These are phyloP conservation scores for Candolleomyces efflorescens DNA, from an alignment of 768 basidiomycete genomes.

Conservation along the genomic window DNA sequence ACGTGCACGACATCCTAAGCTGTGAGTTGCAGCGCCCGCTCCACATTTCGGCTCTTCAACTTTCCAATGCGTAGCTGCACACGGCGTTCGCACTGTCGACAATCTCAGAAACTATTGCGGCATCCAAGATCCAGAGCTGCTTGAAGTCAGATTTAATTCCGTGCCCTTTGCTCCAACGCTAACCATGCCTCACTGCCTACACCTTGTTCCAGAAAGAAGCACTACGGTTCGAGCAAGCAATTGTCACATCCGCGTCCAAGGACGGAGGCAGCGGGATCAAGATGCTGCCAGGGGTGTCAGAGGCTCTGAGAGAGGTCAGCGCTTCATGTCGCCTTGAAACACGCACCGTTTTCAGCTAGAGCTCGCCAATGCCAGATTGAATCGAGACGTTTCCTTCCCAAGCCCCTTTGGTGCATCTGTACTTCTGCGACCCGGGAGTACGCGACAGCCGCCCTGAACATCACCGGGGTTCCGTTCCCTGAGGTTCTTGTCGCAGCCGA, in stretches of 20 bases:
- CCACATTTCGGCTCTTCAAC: conserved; percentile 9
- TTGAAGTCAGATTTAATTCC: conserved; percentile 47
- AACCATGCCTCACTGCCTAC: neutral
- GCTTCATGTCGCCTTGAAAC: neutral
- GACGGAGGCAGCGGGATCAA: conserved; percentile 61
- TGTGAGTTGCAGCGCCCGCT: conserved; percentile 37
- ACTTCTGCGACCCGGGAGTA: conserved; percentile 81
- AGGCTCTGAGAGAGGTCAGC: conserved; percentile 54
- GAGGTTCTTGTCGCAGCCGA: conserved; percentile 80
- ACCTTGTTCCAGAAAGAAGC: conserved; percentile 54
- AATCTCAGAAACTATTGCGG: conserved; percentile 72
- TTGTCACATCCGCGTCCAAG: conserved; percentile 54
- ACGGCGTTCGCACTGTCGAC: conserved; percentile 82
- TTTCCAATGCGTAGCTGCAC: conserved; percentile 45
- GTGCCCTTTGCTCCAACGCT: neutral
- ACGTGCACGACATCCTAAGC: conserved; percentile 57
- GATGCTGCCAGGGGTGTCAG: conserved; percentile 65
- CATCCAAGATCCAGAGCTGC: conserved; percentile 59
- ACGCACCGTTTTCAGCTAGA: neutral
- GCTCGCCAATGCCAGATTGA: conserved; percentile 27
- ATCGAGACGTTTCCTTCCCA: conserved; percentile 35
- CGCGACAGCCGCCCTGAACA: conserved; percentile 64
- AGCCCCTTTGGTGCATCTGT: conserved; percentile 82
- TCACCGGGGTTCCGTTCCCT: conserved; percentile 63
- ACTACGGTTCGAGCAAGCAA: conserved; percentile 74